These are phyloP conservation scores for Malus orientalis DNA, from an alignment of 306 rosid genomes.

Conservation along the genomic window DNA sequence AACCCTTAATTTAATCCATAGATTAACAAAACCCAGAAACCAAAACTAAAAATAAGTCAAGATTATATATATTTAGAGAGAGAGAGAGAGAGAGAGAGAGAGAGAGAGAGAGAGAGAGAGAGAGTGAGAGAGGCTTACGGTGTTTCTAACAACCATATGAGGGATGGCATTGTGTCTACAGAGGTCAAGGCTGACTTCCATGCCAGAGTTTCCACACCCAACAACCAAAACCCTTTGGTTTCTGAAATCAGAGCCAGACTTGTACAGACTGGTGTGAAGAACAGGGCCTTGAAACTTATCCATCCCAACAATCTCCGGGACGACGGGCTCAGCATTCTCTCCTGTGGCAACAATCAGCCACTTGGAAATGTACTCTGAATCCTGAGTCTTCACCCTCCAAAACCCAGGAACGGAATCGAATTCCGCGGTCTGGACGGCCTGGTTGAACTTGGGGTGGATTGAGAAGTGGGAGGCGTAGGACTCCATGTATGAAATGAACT, in stretches of 20 bases:
- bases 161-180: slow-evolving; percentile 70
- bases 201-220: slow-evolving; percentile 98
- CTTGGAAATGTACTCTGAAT: slow-evolving; percentile 36
- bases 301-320: slow-evolving; percentile 53
- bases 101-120: not conserved
- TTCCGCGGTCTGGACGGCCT: slow-evolving; percentile 41
- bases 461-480: slow-evolving; percentile 63
- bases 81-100: too few relatives aligned
- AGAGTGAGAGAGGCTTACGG: slow-evolving; percentile 36
- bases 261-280: slow-evolving; percentile 55
- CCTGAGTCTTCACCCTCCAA: slow-evolving; percentile 59
- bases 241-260: slow-evolving; percentile 46
- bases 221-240: slow-evolving; percentile 63
- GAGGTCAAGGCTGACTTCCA: slow-evolving; percentile 97
- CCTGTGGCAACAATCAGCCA: slow-evolving; percentile 90
- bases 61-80: not conserved
- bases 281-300: slow-evolving; percentile 43
- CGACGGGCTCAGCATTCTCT: slow-evolving; percentile 77
- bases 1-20: not conserved
- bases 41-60: not conserved
- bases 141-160: slow-evolving; percentile 76
- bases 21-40: not conserved
- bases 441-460: slow-evolving; percentile 58
- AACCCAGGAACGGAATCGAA: slow-evolving; percentile 25
- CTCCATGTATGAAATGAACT: slow-evolving; percentile 75